Evolutionary conservation across 192 early-diverging fungal genomes (phyloP), one percentile per base, ranked within the genome.

Genomic region (Coemansia sp.): DNA sequence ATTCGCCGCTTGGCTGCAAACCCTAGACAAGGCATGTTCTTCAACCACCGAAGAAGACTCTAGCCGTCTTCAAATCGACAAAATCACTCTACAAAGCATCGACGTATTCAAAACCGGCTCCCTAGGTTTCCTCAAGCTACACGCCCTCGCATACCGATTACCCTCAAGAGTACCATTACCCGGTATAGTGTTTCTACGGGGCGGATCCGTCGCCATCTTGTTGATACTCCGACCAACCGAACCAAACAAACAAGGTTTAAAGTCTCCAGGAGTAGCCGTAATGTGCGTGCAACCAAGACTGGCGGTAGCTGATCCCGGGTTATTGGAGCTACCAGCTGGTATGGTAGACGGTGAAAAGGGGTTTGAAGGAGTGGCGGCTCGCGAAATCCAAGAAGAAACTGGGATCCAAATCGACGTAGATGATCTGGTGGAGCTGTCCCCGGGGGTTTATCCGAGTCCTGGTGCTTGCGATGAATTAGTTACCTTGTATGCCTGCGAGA

Each of bases 391-490:
- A 34, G 94, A 96, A 73, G 94, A 96, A 70, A 92, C 91, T 9
- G 94, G 92, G 15, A 78, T 96, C 9, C 61, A 61, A 2, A 85
- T 96, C 17, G 67, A 75, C 22, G 85, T 86, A 1, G 51, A 76
- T 11, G 89, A 91, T 18, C 67, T 96, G 58, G 72, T 90, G 15
- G 91, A 92, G 45, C 75, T 96, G 76, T 85, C 87, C n/a, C 3
- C 8, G 18, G 89, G 90, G 2, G 71, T 90, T 18, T 92, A 91
- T 58, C 91, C 92, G 11, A 91, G 89, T 28, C 83, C 90, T 1
- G 94, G 94, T 33, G 94, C 91, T 35, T 92, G 88, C 51, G 92
- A 93, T 59, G 94, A 96, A 85, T 87, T 85, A 67, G 58, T 96
- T 38, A 75, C 88, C 35, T 72, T 96, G 3, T 93, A 88, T 79